A percentile compares a stretch with the other conserved stretches of the same genome.
These are phyloP conservation scores for Hura crepitans DNA, from an alignment of 441 rosid species.

Conservation along the genomic window DNA sequence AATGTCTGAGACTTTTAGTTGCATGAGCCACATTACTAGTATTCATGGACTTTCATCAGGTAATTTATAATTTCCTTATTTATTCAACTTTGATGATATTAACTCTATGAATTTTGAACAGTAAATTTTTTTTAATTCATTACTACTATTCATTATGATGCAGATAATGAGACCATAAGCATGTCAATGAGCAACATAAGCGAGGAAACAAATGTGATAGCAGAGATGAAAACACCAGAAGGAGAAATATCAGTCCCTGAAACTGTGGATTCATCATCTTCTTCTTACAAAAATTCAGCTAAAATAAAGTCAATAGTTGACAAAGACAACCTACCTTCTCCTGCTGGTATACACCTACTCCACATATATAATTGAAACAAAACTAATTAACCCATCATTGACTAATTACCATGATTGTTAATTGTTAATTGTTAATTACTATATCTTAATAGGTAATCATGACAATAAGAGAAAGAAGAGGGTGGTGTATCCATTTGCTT, in stretches of 20 bases:
- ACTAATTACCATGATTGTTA: no score
- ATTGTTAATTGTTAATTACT: neutral
- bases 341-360: conserved; percentile 23
- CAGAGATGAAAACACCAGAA: conserved; percentile 43
- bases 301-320: conserved; percentile 28
- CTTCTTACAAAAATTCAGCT: conserved; percentile 38
- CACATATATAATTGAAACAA: no score
- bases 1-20: conserved; percentile 50
- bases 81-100: no score
- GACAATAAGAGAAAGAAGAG: conserved; percentile 38
- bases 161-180: conserved; percentile 45
- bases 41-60: conserved; percentile 39
- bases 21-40: conserved; percentile 36
- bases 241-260: conserved; percentile 33
- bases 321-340: conserved; percentile 18
- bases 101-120: no score
- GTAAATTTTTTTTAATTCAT: no score
- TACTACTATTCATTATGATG: neutral
- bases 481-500: conserved; percentile 81
- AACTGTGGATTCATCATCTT: conserved; percentile 43
- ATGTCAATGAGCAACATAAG: conserved; percentile 32
- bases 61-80: conserved; percentile 3
- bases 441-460: neutral
- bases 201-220: conserved; percentile 38
- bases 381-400: no score